Evolutionary conservation across 805 yeast genomes (phyloP), one percentile per base, ranked within the genome.

Genomic region (Candida odintsovae): DNA sequence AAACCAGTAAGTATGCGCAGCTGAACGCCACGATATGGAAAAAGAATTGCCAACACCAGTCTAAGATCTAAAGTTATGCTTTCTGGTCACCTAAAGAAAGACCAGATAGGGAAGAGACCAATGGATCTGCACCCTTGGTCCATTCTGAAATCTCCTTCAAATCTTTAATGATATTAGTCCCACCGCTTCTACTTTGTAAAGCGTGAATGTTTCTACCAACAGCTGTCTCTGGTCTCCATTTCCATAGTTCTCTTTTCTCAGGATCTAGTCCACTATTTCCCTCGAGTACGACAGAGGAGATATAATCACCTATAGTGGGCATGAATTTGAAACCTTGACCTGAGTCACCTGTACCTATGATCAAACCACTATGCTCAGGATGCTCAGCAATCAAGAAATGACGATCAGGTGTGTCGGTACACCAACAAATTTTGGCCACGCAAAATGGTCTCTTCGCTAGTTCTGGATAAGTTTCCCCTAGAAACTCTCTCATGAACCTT

Each of bases 271-370:
- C 54, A 1, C 38, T 44, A n/a, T 55, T 61, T 3, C 72, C 72
- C 11, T 63, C 49, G 19, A 61, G 15, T 1, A 61, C 60, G n/a
- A 69, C 58, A 22, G 55, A 55, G 13, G 65, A 53, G 46, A 65
- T 56, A 44, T 60, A 65, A 23, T 62, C 54, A 28, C 70, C 71
- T 28, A 66, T 54, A 19, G 53, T 53, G 7, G 71, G 71, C 68
- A 67, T 62, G 48, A 57, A 57, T 54, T 64, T 67, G 58, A 65
- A 67, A 0, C 69, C 69, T 40, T 64, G 61, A 1, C 71, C 70
- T 6, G 70, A 65, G 38, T 66, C 71, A 40, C 71, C 71, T 29
- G 71, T 62, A 13, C 63, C 69, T 18, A 67, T 41, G 26, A 64
- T 45, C 36, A 66, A 42, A 0, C 58, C 56, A 29, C 49, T 44